phyloP scores from a whole-genome alignment of 306 rosid genomes.

The Cucumis melo region DNA sequence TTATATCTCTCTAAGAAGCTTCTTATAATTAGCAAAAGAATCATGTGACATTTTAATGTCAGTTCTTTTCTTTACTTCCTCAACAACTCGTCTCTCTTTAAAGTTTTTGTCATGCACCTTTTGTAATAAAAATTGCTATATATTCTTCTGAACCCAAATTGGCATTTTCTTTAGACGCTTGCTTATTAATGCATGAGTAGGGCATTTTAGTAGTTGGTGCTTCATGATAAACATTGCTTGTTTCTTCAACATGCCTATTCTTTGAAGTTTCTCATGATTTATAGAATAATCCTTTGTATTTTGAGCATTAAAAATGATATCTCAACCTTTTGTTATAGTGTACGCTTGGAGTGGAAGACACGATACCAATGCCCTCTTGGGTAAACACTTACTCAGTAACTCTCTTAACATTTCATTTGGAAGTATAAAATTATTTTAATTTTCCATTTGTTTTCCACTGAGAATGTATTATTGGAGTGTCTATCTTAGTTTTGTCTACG shows the following conservation, averaged over 20 bases:
- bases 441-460: neutral
- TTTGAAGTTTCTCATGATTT: neutral
- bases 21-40: neutral
- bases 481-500: neutral
- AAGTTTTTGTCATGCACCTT: no score
- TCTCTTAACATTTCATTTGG: neutral
- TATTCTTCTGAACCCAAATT: no score
- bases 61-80: no score
- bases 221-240: neutral
- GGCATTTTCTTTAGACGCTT: neutral
- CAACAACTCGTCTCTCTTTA: no score
- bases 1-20: neutral
- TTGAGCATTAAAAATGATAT: neutral
- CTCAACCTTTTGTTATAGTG: neutral
- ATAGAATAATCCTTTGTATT: neutral
- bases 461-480: neutral
- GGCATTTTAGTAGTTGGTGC: neutral
- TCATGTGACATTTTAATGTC: no score
- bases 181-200: neutral
- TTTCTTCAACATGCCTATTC: neutral
- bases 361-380: neutral
- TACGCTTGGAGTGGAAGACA: neutral
- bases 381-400: neutral
- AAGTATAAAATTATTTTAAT: neutral
- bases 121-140: no score